phyloP scores from a whole-genome alignment of 176 grass and related monocot genomes.

The Oryza rufipogon region DNA sequence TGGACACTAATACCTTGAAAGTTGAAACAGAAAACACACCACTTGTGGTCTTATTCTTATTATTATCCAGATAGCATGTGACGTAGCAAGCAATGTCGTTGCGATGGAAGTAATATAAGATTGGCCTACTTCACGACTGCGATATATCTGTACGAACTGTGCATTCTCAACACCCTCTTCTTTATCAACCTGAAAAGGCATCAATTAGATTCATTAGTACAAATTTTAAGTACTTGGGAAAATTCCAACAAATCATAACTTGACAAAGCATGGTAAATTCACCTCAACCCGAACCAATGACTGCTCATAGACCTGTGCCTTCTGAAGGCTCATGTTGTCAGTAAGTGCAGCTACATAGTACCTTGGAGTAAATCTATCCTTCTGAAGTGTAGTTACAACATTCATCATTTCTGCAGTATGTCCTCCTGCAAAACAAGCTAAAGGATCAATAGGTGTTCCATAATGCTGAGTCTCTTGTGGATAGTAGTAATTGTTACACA shows the following conservation, averaged over 20 bases:
- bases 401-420: conserved; percentile 97
- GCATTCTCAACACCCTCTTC: conserved; percentile 39
- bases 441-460: conserved; percentile 24
- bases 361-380: conserved; percentile 77
- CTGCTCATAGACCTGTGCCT: conserved; percentile 79
- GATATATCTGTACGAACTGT: conserved; percentile 84
- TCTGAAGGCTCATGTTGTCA: conserved; percentile 94
- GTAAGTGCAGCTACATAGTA: conserved; percentile 88
- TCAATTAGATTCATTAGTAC: conserved; percentile 4
- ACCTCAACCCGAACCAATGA: conserved; percentile 52
- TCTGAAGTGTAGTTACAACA: conserved; percentile 65
- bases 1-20: conserved; percentile 28
- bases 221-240: conserved; percentile 18
- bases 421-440: conserved; percentile 52
- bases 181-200: conserved; percentile 49
- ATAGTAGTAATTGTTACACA: background rate
- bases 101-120: conserved; percentile 84
- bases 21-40: conserved; percentile 48
- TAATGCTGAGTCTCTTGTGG: background rate
- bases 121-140: conserved; percentile 96
- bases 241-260: background rate
- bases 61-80: conserved; percentile 84
- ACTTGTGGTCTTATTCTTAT: conserved; percentile 88
- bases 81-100: conserved; percentile 74
- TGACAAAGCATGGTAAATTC: conserved; percentile 13